Evolutionary conservation across 1,139 yeast species (phyloP), one percentile per base, ranked within the genome.

Genomic region (Candida glucosophila): DNA sequence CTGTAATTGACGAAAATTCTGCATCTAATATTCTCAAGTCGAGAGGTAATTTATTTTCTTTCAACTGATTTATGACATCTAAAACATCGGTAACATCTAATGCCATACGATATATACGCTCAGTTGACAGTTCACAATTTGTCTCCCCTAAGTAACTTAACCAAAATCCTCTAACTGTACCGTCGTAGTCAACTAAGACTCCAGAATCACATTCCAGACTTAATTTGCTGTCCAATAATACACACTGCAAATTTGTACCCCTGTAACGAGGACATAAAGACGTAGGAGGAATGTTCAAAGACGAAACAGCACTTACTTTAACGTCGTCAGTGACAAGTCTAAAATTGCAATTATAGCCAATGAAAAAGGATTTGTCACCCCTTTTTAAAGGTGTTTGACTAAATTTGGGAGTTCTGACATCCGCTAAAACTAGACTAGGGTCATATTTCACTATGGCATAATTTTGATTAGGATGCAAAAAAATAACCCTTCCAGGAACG

Each of bases 391-490:
- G 79, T 6, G 44, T 52, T 6, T 52, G 43, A 25, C 79, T 62
- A 36, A 85, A 67, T 30, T 59, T 60, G 3, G 95, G 93, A 2
- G 93, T 69, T 29, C 60, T 41, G 7, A 60, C 64, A 23, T 54
- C 64, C 6, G 67, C 62, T 27, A 51, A 44, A 6, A 60, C 52
- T 30, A 81, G 56, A 3, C 59, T 44, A 7, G 95, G 90, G 46
- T 88, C 95, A 47, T 83, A 88, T 47, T 82, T 74, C 18, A 86
- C 64, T 29, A 88, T 73, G 2, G 93, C 88, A 51, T 81, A 85
- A 42, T 86, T 86, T 42, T 80, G 85, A 27, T 82, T 74, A 17
- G 97, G 96, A 45, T 88, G 96, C 42, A 85, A 59, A 42, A 85
- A 86, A 15, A 77, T 77, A 15, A 85, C 90, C 34, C 74, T 65